These are phyloP conservation scores for Cnidoscolus chayamansa DNA, from an alignment of 441 rosid genomes.

Conservation along the genomic window DNA sequence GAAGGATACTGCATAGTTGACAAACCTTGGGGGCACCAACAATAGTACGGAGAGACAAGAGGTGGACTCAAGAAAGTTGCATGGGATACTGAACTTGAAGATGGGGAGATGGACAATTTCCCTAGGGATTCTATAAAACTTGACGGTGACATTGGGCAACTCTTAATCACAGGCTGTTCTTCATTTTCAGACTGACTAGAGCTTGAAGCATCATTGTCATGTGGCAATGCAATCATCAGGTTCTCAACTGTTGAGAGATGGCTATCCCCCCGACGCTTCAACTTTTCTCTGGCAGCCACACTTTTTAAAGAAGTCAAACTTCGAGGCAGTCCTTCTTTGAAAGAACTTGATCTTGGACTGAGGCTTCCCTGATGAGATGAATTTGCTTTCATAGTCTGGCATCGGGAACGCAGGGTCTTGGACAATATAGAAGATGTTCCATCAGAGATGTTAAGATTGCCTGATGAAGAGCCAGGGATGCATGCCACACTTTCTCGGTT, in stretches of 20 bases:
- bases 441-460: conserved; percentile 25
- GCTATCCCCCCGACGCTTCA: conserved; percentile 55
- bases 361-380: conserved; percentile 61
- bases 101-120: conserved; percentile 36
- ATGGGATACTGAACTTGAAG: conserved; percentile 29
- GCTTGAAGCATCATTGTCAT: conserved; percentile 27
- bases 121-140: conserved; percentile 45
- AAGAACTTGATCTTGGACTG: conserved; percentile 74
- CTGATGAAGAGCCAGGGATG: conserved; percentile 23
- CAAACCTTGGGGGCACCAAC: conserved; percentile 77
- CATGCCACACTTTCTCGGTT: conserved; percentile 31
- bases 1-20: conserved; percentile 42
- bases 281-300: conserved; percentile 58
- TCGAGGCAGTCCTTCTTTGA: conserved; percentile 58
- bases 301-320: conserved; percentile 46
- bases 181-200: conserved; percentile 32
- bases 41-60: conserved; percentile 70
- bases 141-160: conserved; percentile 29
- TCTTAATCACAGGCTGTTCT: conserved; percentile 28
- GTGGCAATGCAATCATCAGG: conserved; percentile 31
- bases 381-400: conserved; percentile 42
- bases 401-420: conserved; percentile 45
- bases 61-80: conserved; percentile 39
- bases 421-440: conserved; percentile 26
- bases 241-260: conserved; percentile 44